Base-by-base conservation (phyloP, 2,329 filamentous ascomycete genomes). In the Talaromyces islandicus region DNA sequence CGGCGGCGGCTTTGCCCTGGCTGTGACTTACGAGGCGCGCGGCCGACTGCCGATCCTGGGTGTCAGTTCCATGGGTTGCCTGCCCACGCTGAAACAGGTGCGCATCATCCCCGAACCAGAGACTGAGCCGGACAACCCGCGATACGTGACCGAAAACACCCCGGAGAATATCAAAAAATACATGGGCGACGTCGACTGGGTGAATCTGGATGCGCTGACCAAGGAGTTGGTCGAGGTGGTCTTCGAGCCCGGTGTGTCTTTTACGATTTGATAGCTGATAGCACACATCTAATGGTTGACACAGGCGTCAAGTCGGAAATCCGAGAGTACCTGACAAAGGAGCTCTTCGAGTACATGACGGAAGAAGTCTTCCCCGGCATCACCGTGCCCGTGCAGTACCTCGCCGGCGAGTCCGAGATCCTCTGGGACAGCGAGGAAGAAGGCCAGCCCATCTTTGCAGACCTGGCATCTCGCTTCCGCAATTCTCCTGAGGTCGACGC, bases 21-120 rank as follows among this genome's bases (percentile, higher is more conserved):
- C 60, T 54, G 65, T 69, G 48, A 50, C 60, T 38, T 56, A 60
- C 59, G 63, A 67, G 61, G 64, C 63, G 56, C 57, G 62, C 35
- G 50, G 38, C n/a, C 51, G 57, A 10, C 52, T 62, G 3, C 60
- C 60, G 10, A 21, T 62, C 7, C 24, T 62, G 21, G 60, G 60
- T 7, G 60, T 62, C 21, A 62, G 60, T 51, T 32, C 54, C 12
- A 24, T 62, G 12, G 60, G 60, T 14, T 59, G 57, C 24, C 19
- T 54, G 24, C 60, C 60, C 7, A 17, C 56, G 6, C 19, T n/a
- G n/a, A 48, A 54, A 11, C 4, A 24, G 17, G 27, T 24, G 7
- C 10, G 30, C 14, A 27, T 62, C 14, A 35, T 59, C 12, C 38
- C 54, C 0, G 50, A 60, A 35, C 60, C 57, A 1, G 60, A 62